Evolutionary conservation across 257 asterid species (phyloP).

Genomic region (Solanum piurae): DNA sequence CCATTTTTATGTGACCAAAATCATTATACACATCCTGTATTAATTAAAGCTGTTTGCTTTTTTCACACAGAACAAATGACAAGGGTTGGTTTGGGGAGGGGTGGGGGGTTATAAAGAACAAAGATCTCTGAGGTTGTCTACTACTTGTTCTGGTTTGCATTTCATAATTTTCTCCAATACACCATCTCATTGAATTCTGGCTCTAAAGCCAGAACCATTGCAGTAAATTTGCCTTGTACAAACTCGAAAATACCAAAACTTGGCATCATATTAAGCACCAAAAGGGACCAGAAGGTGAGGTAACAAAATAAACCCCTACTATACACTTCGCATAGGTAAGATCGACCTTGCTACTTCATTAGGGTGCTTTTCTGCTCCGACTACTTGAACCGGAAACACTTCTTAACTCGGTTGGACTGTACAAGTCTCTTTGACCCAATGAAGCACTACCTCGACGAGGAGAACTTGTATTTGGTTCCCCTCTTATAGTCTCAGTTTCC

Average conservation of each 20-base stretch:
- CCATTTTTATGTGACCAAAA: neutral
- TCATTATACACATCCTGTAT: neutral
- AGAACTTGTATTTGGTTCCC: slow-evolving; percentile 26
- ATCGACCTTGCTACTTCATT: neutral
- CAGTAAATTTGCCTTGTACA: neutral
- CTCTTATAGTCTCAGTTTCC: slow-evolving; percentile 42
- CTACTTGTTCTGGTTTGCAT: neutral
- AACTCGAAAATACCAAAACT: neutral
- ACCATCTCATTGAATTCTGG: neutral
- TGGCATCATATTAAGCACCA: slow-evolving; percentile 4
- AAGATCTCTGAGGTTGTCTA: neutral
- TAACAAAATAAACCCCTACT: neutral
- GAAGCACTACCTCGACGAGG: slow-evolving; percentile 52
- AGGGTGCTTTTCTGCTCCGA: slow-evolving; percentile 39
- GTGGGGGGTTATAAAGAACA: neutral
- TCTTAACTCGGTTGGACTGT: slow-evolving; percentile 27
- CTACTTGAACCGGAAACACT: slow-evolving; percentile 30
- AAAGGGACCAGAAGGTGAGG: neutral
- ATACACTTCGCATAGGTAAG: neutral
- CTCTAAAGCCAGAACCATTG: neutral
- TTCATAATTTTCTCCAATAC: slow-evolving; percentile 1
- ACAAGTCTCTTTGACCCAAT: slow-evolving; percentile 50
- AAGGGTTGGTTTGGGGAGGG: neutral
- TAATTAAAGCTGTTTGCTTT: too few relatives aligned
- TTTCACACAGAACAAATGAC: neutral